A percentile compares a stretch with the other conserved stretches of the same genome.
These are phyloP conservation scores for Tolypocladium album DNA, from an alignment of 2,329 filamentous ascomycete genomes.

Conservation along the genomic window DNA sequence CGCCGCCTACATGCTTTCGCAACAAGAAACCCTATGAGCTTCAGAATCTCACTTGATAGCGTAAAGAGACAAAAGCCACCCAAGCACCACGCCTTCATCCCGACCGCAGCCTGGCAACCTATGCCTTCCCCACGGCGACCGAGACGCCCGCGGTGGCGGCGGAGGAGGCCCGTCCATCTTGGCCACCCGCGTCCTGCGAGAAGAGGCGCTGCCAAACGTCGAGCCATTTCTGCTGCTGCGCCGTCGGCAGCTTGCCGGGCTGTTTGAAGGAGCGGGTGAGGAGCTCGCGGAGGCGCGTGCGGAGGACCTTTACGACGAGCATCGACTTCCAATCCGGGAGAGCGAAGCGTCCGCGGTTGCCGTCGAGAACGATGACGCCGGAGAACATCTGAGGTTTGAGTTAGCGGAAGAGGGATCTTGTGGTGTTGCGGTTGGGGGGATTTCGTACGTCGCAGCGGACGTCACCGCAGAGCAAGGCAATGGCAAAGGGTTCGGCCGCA, in stretches of 20 bases:
- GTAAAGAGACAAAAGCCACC: neutral
- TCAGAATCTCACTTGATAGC: no score
- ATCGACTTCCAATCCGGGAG: conserved; percentile 83
- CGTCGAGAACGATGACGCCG: conserved; percentile 77
- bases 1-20: neutral
- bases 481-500: conserved; percentile 68
- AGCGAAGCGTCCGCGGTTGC: conserved; percentile 75
- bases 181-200: conserved; percentile 32
- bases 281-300: conserved; percentile 63
- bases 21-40: neutral
- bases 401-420: neutral
- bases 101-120: conserved; percentile 4
- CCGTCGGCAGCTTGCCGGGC: conserved; percentile 50
- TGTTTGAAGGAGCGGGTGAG: conserved; percentile 60
- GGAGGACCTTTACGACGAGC: conserved; percentile 76
- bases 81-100: neutral
- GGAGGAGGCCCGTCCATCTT: conserved; percentile 28
- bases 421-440: neutral
- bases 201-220: conserved; percentile 66
- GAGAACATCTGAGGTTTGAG: conserved; percentile 57
- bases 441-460: conserved; percentile 66
- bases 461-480: conserved; percentile 79
- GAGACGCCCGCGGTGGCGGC: conserved; percentile 5
- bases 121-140: conserved; percentile 16
- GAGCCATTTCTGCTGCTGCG: conserved; percentile 63